These are phyloP conservation scores for Coleophoma eucalyptorum DNA, from an alignment of 2,329 filamentous ascomycete species.

Conservation along the genomic window DNA sequence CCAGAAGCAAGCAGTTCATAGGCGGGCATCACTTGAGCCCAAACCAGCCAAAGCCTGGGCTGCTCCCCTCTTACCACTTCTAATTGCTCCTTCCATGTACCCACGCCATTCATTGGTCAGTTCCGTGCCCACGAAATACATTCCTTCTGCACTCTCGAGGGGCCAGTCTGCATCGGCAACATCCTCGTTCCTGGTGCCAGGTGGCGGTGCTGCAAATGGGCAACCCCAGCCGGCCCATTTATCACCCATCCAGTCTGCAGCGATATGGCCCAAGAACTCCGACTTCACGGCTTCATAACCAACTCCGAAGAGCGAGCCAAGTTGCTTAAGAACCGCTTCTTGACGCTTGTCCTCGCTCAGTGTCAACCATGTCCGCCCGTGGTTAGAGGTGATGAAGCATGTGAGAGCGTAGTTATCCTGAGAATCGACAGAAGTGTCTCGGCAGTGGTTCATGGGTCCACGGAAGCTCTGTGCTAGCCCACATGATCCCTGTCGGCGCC, in stretches of 20 bases:
- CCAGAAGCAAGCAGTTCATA: too few relatives aligned
- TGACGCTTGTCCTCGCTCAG: not conserved
- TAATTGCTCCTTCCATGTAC: constrained; percentile 55
- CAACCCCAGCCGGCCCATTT: not conserved
- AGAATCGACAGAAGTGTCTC: not conserved
- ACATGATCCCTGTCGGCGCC: not conserved
- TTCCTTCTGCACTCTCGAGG: constrained; percentile 20
- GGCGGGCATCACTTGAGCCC: too few relatives aligned
- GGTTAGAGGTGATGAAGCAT: not conserved
- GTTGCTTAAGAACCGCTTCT: not conserved
- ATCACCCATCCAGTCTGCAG: not conserved
- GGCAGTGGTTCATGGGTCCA: not conserved
- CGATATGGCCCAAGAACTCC: not conserved
- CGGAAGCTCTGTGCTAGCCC: not conserved
- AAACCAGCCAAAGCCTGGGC: too few relatives aligned
- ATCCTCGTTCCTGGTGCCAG: constrained; percentile 5
- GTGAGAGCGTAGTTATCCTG: not conserved
- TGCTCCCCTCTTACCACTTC: constrained; percentile 43
- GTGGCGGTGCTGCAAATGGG: not conserved
- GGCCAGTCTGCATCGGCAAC: too few relatives aligned
- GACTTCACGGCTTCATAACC: not conserved
- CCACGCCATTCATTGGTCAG: constrained; percentile 45
- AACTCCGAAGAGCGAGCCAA: not conserved
- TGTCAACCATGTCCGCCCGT: not conserved
- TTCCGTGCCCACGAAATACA: constrained; percentile 54